Evolutionary conservation across 805 yeast species (phyloP).

Genomic region (Barnettozyma californica): DNA sequence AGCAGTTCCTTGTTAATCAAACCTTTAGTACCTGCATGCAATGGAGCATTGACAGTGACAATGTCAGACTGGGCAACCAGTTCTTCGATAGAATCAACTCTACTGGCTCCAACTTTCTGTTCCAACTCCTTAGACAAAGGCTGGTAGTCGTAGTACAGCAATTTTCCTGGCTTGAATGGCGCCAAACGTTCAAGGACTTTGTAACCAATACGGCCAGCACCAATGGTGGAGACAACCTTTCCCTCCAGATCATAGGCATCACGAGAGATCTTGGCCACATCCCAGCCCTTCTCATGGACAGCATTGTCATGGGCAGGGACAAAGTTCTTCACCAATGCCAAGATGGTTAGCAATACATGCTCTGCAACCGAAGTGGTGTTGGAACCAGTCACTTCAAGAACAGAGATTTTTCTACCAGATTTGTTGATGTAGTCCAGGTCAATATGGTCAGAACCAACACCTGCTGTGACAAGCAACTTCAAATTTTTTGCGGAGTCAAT

Average conservation of each 20-base stretch:
- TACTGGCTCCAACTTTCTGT: conserved; percentile 50
- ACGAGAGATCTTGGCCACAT: conserved; percentile 71
- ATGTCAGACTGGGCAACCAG: conserved; percentile 64
- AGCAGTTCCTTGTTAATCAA: conserved; percentile 60
- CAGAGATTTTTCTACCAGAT: conserved; percentile 57
- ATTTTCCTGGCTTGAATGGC: conserved; percentile 70
- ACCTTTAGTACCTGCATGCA: conserved; percentile 65
- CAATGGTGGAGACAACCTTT: conserved; percentile 74
- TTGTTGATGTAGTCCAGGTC: conserved; percentile 61
- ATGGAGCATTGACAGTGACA: conserved; percentile 73
- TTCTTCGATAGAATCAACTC: conserved; percentile 57
- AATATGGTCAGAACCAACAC: conserved; percentile 81
- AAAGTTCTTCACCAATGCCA: conserved; percentile 67
- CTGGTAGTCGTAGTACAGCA: conserved; percentile 73
- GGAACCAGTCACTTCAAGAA: conserved; percentile 78
- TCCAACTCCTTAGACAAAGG: conserved; percentile 55
- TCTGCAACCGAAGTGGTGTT: conserved; percentile 79
- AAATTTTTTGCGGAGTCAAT: conserved; percentile 65
- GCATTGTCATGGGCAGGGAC: conserved; percentile 75
- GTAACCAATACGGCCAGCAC: conserved; percentile 79
- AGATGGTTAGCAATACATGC: conserved; percentile 70
- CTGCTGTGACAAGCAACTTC: conserved; percentile 71
- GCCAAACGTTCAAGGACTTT: conserved; percentile 65
- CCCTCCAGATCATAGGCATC: conserved; percentile 71
- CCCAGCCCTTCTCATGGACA: conserved; percentile 52